Conservation (phyloP, 441 rosid species). For the Populus hybrid region DNA sequence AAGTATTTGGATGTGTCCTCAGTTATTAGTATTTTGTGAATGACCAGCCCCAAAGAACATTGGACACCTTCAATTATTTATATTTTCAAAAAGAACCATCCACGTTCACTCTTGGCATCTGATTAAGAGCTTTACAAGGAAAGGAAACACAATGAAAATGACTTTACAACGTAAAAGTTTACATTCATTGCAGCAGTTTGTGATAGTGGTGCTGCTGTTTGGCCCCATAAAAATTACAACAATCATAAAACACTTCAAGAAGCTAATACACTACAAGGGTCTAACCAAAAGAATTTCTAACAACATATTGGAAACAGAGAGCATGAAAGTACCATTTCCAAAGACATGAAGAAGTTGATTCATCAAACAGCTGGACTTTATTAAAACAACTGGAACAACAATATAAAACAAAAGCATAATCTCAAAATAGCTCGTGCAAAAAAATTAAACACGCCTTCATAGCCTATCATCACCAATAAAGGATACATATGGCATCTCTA, state of each 20-base stretch:
- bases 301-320: background rate
- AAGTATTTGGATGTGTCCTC: background rate
- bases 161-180: background rate
- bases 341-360: background rate
- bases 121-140: background rate
- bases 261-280: background rate
- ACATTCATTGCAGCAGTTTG: background rate
- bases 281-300: background rate
- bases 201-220: background rate
- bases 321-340: background rate
- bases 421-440: background rate
- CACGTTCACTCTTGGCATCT: background rate
- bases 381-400: background rate
- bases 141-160: background rate
- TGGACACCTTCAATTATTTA: background rate
- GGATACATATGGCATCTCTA: background rate
- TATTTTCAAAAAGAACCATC: background rate
- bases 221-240: background rate
- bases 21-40: background rate
- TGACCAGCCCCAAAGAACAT: background rate
- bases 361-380: background rate
- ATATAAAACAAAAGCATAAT: background rate
- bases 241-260: background rate
- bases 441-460: background rate
- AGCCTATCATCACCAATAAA: background rate